A percentile compares a stretch with the other conserved stretches of the same genome.
Evolutionary conservation across 1,284 basidiomycete species (phyloP).

Genomic region (Moesziomyces antarcticus): DNA sequence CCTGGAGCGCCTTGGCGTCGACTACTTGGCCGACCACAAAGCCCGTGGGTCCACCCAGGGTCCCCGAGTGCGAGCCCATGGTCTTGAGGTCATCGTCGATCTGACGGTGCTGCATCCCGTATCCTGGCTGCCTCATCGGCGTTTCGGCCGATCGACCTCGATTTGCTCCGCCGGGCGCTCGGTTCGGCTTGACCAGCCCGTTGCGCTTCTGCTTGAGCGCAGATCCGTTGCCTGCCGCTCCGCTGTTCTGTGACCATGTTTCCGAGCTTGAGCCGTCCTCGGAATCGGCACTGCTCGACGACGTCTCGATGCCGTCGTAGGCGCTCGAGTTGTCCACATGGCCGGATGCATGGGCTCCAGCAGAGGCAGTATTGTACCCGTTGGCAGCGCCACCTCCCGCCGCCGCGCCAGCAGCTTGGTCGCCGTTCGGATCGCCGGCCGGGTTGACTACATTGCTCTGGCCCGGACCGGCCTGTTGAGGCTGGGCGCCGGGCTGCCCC

Average conservation of each 20-base stretch:
- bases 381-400: slow-evolving; percentile 6
- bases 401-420: background rate
- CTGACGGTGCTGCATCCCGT: slow-evolving; percentile 89
- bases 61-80: slow-evolving; percentile 24
- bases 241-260: slow-evolving; percentile 25
- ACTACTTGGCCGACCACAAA: slow-evolving; percentile 59
- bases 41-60: slow-evolving; percentile 17
- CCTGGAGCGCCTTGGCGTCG: slow-evolving; percentile 51
- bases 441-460: slow-evolving; percentile 8
- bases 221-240: slow-evolving; percentile 13
- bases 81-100: slow-evolving; percentile 80
- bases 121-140: slow-evolving; percentile 86
- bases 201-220: slow-evolving; percentile 35
- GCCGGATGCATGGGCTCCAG: background rate
- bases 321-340: slow-evolving; percentile 33
- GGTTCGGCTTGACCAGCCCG: slow-evolving; percentile 53
- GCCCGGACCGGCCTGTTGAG: slow-evolving; percentile 62
- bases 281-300: slow-evolving; percentile 24
- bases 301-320: slow-evolving; percentile 34
- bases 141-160: slow-evolving; percentile 79
- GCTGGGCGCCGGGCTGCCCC: slow-evolving; percentile 58
- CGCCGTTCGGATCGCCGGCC: slow-evolving; percentile 13
- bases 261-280: slow-evolving; percentile 18
- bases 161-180: slow-evolving; percentile 53
- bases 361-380: slow-evolving; percentile 5